Conservation (phyloP, 345 rosid species). For the Eutrema japonicum region DNA sequence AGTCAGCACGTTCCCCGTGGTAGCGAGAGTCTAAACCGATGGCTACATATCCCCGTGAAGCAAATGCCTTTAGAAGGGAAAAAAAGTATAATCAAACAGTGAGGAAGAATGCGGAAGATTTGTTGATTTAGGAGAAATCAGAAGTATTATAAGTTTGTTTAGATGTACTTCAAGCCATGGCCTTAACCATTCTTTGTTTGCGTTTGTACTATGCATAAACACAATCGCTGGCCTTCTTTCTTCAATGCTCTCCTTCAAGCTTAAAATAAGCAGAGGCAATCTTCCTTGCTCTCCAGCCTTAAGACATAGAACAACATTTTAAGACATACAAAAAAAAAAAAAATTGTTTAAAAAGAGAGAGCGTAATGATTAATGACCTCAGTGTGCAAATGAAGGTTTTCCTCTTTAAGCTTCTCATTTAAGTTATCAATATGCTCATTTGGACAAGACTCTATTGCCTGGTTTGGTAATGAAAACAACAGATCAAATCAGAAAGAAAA, state of each 20-base stretch:
- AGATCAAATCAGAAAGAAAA: not conserved
- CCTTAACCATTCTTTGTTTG: conserved; percentile 84
- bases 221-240: conserved; percentile 75
- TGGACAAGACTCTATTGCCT: conserved; percentile 86
- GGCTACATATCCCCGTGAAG: conserved; percentile 85
- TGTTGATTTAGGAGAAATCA: not conserved
- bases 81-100: conserved; percentile 20
- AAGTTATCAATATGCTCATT: conserved; percentile 52
- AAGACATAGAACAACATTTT: conserved; percentile 5
- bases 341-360: not conserved
- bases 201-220: conserved; percentile 78
- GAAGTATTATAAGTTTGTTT: not conserved
- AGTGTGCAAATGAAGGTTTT: conserved; percentile 67
- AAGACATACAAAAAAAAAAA: not conserved
- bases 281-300: conserved; percentile 79
- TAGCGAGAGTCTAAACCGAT: conserved; percentile 86
- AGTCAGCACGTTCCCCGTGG: conserved; percentile 82
- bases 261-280: conserved; percentile 70
- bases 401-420: conserved; percentile 66
- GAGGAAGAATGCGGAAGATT: not conserved
- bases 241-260: conserved; percentile 50
- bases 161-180: conserved; percentile 81
- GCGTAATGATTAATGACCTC: conserved; percentile 54
- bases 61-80: conserved; percentile 63
- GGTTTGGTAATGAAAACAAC: conserved; percentile 27